Conservation (phyloP, 139 green algal genomes). For the Limnomonas spitsbergensis region DNA sequence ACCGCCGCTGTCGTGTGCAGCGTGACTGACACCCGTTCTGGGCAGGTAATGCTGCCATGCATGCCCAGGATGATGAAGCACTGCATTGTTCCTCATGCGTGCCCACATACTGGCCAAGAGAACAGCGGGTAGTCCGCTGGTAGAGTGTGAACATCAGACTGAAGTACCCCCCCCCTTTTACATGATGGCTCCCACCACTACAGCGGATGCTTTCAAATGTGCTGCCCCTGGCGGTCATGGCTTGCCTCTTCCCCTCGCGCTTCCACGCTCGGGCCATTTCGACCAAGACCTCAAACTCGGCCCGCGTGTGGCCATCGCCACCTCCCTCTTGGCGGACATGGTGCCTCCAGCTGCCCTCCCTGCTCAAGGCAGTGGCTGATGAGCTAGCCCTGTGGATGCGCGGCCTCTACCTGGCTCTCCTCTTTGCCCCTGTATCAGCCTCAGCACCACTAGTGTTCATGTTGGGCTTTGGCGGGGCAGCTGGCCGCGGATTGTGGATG, state of each 20-base stretch:
- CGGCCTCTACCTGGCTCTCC: constrained; percentile 53
- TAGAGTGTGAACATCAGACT: too few relatives aligned
- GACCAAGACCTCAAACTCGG: not conserved
- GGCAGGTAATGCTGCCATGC: not conserved
- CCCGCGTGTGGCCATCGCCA: not conserved
- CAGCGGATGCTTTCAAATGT: constrained; percentile 1
- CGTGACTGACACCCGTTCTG: constrained; percentile 12
- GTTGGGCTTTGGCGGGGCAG: constrained; percentile 19
- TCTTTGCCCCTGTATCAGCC: constrained; percentile 66
- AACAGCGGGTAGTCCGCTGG: too few relatives aligned
- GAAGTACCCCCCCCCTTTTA: too few relatives aligned
- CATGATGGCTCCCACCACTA: too few relatives aligned
- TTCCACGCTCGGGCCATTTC: not conserved
- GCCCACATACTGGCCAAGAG: too few relatives aligned
- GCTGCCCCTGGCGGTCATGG: constrained; percentile 7
- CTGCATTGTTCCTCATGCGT: not conserved
- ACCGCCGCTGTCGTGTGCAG: constrained; percentile 11
- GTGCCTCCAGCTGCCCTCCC: not conserved
- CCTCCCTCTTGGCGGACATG: not conserved
- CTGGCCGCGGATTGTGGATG: constrained; percentile 57
- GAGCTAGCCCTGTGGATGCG: constrained; percentile 45
- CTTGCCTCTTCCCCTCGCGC: not conserved
- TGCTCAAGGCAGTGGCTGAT: not conserved
- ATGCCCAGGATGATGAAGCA: not conserved
- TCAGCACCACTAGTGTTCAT: constrained; percentile 44